Percentiles rank a stretch among this genome's conserved stretches.
Conservation (phyloP, 2,329 filamentous ascomycete species). For the Diplodia sapinea region DNA sequence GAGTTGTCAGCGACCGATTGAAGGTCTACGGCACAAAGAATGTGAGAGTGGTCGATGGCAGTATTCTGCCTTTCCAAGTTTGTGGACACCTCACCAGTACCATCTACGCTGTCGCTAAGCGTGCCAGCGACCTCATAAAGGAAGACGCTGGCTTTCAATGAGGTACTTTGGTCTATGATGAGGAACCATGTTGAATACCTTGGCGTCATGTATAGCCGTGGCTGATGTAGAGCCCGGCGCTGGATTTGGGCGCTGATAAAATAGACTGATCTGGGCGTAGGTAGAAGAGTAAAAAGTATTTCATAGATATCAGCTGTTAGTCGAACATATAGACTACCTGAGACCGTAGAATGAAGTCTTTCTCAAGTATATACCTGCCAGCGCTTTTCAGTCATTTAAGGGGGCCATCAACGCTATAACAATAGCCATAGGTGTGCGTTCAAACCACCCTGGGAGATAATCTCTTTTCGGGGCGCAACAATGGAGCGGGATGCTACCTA, state of each 20-base stretch:
- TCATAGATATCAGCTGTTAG: background rate
- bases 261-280: background rate
- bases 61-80: constrained; percentile 43
- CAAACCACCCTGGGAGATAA: too few relatives aligned
- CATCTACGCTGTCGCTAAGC: constrained; percentile 44
- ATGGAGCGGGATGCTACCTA: background rate
- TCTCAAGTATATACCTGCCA: background rate
- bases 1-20: constrained; percentile 39
- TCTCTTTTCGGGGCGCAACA: background rate
- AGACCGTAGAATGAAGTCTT: background rate
- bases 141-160: constrained; percentile 25
- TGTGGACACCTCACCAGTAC: constrained; percentile 40
- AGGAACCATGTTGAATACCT: background rate
- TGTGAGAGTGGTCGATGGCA: constrained; percentile 42
- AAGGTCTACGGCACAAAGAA: constrained; percentile 43
- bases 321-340: background rate
- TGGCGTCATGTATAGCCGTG: background rate
- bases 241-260: background rate
- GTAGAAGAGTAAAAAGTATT: background rate
- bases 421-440: background rate
- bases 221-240: background rate
- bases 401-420: background rate
- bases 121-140: constrained; percentile 41
- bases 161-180: background rate
- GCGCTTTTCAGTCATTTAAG: background rate